phyloP scores from a whole-genome alignment of 2,329 filamentous ascomycete genomes.

The Eutypella sp. region DNA sequence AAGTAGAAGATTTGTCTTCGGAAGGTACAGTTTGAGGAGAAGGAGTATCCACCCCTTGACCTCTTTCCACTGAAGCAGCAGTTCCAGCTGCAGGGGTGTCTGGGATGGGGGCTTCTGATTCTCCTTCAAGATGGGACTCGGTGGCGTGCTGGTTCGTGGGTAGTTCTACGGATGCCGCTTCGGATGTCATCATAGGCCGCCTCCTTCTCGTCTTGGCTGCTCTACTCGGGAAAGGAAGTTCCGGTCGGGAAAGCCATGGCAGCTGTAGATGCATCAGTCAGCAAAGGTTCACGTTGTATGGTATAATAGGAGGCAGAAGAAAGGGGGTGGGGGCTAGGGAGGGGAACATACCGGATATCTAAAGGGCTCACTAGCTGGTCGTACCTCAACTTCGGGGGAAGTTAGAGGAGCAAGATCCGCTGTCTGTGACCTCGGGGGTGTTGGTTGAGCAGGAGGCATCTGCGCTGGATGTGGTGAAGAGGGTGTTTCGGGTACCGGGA shows the following conservation, averaged over 20 bases:
- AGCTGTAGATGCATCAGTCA: slow-evolving; percentile 33
- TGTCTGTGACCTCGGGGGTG: slow-evolving; percentile 42
- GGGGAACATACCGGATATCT: slow-evolving; percentile 45
- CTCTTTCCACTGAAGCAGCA: slow-evolving; percentile 8
- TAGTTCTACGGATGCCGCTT: slow-evolving; percentile 36
- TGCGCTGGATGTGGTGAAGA: slow-evolving; percentile 47
- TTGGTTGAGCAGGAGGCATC: slow-evolving; percentile 35
- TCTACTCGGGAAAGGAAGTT: slow-evolving; percentile 44
- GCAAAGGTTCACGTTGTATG: slow-evolving; percentile 21
- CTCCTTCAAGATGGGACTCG: slow-evolving; percentile 4
- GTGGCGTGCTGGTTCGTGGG: slow-evolving; percentile 32
- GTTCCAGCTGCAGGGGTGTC: slow-evolving; percentile 14
- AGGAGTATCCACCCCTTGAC: slow-evolving; percentile 21
- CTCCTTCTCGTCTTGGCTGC: slow-evolving; percentile 38
- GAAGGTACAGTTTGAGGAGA: slow-evolving; percentile 27
- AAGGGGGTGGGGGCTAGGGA: slow-evolving; percentile 1
- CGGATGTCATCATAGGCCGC: slow-evolving; percentile 29
- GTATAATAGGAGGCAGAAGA: no score
- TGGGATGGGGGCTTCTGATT: slow-evolving; percentile 18
- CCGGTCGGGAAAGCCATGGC: slow-evolving; percentile 52
- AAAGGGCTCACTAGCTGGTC: slow-evolving; percentile 30
- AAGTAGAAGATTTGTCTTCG: slow-evolving; percentile 27
- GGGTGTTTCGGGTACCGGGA: slow-evolving; percentile 44
- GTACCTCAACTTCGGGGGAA: slow-evolving; percentile 20
- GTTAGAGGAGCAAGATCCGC: slow-evolving; percentile 19